These are phyloP conservation scores for Agroathelia rolfsii DNA, from an alignment of 1,284 basidiomycete species.

Conservation along the genomic window DNA sequence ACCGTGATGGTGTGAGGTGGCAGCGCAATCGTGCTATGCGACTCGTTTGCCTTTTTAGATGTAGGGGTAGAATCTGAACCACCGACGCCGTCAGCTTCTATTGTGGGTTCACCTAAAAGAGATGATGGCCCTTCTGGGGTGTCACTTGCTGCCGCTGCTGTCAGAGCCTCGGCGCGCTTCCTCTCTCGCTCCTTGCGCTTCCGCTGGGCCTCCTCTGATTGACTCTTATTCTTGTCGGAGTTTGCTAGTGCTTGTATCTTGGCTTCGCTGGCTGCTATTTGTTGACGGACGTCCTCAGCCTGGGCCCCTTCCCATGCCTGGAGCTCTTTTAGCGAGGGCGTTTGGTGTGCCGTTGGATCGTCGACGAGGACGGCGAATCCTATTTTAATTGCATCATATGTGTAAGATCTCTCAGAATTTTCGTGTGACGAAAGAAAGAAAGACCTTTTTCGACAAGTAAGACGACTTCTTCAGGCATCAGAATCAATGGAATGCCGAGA, in stretches of 20 bases:
- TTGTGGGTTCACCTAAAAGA: too few relatives aligned
- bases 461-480: constrained; percentile 90
- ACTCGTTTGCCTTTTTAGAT: too few relatives aligned
- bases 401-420: too few relatives aligned
- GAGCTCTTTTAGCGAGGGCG: constrained; percentile 45
- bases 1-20: constrained; percentile 46
- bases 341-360: constrained; percentile 51
- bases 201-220: constrained; percentile 51
- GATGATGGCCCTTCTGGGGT: too few relatives aligned
- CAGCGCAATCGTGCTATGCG: too few relatives aligned
- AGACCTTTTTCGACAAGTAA: constrained; percentile 74
- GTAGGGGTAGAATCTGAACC: too few relatives aligned
- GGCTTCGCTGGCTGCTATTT: constrained; percentile 34
- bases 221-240: constrained; percentile 30
- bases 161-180: too few relatives aligned
- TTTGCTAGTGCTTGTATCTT: constrained; percentile 36
- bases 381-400: too few relatives aligned
- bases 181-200: constrained; percentile 68
- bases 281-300: constrained; percentile 32
- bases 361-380: constrained; percentile 74
- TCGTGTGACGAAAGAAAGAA: constrained; percentile 13
- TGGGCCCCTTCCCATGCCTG: constrained; percentile 46
- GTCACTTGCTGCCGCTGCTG: too few relatives aligned
- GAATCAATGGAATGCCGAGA: constrained; percentile 79
- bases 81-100: too few relatives aligned